Base-by-base conservation (phyloP, 1,284 basidiomycete species). In the Agaricales sp. region DNA sequence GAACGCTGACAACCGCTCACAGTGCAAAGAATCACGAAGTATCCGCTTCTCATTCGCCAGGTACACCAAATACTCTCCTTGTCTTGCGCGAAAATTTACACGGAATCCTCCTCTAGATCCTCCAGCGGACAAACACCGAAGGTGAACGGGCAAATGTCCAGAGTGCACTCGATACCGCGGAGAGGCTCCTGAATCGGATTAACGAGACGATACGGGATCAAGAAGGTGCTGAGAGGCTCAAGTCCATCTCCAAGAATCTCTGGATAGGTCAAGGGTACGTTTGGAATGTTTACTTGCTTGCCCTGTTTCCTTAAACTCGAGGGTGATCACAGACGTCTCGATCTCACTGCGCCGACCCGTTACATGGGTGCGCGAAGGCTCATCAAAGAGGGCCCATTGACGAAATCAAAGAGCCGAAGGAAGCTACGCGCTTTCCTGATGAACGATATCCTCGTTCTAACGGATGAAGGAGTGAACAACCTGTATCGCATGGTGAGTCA, bases 1-100 rank as follows among this genome's bases (percentile, higher is more conserved):
- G 13, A 11, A 18, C 44, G 12, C 22, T 47, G 24, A 45, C 19
- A 30, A 6, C 26, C 13, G 22, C 52, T 18, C 43, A 16, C 51
- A 92, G 90, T 97, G 93, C 94, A 97, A 80, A 82, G 93, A 12
- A 81, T 96, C 48, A 95, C 93, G 1, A 75, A 91, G 51, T 97
- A 96, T 61, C 93, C 93, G 0, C 71, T 97, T 0, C 71, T 97
- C 24, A 81, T 96, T 54, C 80, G 81, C 50, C 89, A 92, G 66
- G 82, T 79, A 23, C 8, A 23, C 44, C 21, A 47, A 21, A 68
- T 52, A 12, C 24, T 3, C n/a, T n/a, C n/a, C n/a, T n/a, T n/a
- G n/a, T n/a, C n/a, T n/a, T n/a, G n/a, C n/a, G n/a, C n/a, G 16
- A n/a, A 14, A n/a, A 18, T 8, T 1, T n/a, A n/a, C n/a, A n/a